A percentile compares a stretch with the other conserved stretches of the same genome.
These are phyloP conservation scores for Pythium grandisporangium DNA, from an alignment of 352 stramenopile genomes.

Conservation along the genomic window DNA sequence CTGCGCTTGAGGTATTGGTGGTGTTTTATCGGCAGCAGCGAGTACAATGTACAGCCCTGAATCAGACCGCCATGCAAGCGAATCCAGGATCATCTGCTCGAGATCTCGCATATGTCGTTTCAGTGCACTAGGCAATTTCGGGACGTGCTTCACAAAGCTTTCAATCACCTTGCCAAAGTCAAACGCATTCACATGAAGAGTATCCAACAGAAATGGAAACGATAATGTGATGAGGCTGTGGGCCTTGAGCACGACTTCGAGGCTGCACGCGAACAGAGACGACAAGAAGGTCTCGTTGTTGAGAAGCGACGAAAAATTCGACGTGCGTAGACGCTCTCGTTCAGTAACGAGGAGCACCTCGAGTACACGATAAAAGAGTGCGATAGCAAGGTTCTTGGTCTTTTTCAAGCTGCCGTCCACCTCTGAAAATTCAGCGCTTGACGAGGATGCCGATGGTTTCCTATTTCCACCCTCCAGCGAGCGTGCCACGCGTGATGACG, in stretches of 20 bases:
- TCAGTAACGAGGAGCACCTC: slow-evolving; percentile 68
- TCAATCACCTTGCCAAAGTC: slow-evolving; percentile 84
- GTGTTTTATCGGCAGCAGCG: slow-evolving; percentile 3
- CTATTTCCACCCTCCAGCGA: too few relatives aligned
- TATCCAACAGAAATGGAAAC: slow-evolving; percentile 73
- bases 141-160: slow-evolving; percentile 80
- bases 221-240: slow-evolving; percentile 81
- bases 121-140: slow-evolving; percentile 54
- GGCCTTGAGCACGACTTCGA: slow-evolving; percentile 78
- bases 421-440: slow-evolving; percentile 18
- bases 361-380: slow-evolving; percentile 77
- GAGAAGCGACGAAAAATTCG: slow-evolving; percentile 71
- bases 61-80: slow-evolving; percentile 56
- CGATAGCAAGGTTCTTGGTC: slow-evolving; percentile 48
- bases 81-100: slow-evolving; percentile 79
- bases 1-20: neutral
- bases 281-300: slow-evolving; percentile 76
- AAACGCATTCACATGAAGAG: slow-evolving; percentile 70
- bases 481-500: neutral
- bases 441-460: neutral
- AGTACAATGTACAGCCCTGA: slow-evolving; percentile 68
- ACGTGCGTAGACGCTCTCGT: slow-evolving; percentile 46
- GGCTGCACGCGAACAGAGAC: slow-evolving; percentile 73
- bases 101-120: slow-evolving; percentile 84
- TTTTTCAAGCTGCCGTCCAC: slow-evolving; percentile 75